Base-by-base conservation (phyloP, 2,329 filamentous ascomycete genomes). In the Alternaria hordeiaustralica region DNA sequence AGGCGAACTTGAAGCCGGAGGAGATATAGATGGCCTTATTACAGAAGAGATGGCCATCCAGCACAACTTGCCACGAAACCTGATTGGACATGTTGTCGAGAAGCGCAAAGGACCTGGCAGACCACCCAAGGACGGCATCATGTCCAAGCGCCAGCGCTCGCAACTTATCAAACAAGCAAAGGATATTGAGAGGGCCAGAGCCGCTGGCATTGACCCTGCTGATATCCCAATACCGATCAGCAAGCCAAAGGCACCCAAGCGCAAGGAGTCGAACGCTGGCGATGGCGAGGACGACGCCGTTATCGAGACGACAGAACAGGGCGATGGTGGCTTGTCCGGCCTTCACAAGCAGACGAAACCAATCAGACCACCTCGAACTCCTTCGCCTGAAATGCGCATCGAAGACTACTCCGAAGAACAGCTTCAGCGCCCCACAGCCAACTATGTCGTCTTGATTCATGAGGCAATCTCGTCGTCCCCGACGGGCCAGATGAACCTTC, bases 111-210 rank as follows among this genome's bases (percentile, higher is more conserved):
- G 92, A 13, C 92, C 92, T 10, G 92, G 92, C n/a, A 84, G 92
- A 57, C 92, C 92, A 20, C 92, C 92, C 0, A 94, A 94, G 81
- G 92, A 94, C 73, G 92, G 92, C 26, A 87, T 93, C 75, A 92
- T 94, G 88, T 94, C 92, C 1, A 94, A 94, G 80, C 85, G 92
- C 60, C 90, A 94, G 72, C 86, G 90, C 69, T 84, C 88, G 18
- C 78, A 89, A 51, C 84, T 89, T 8, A 88, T 90, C 80, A 91
- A 90, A 77, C 82, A 85, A 63, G 79, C 82, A 44, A 82, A 84
- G 66, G 86, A 87, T 64, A 77, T 77, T n/a, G 79, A 81, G 43
- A 79, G 76, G 58, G 79, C 79, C 10, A 75, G 71, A 50, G 79
- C 78, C 28, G 75, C 77, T 18, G 80, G 80, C 20, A 71, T 80